Evolutionary conservation across 495 filamentous ascomycete species (phyloP).

Genomic region (Penicillium lagena): DNA sequence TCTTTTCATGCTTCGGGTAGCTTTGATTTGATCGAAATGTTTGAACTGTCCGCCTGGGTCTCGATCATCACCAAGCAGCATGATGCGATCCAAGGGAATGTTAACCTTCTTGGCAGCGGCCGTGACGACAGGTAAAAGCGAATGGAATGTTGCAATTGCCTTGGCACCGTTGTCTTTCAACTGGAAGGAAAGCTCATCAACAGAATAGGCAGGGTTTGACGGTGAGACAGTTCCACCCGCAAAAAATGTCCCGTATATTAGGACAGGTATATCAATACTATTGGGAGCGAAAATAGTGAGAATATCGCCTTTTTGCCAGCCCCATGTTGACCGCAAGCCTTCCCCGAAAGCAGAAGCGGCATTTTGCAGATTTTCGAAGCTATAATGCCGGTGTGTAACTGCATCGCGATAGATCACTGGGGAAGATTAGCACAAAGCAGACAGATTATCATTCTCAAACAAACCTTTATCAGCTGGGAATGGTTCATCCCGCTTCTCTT

Average conservation of each 20-base stretch:
- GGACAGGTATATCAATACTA: constrained; percentile 53
- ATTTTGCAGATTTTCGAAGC: constrained; percentile 51
- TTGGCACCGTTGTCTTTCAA: constrained; percentile 66
- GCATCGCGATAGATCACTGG: constrained; percentile 66
- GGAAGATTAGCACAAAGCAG: not conserved
- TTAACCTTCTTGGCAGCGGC: constrained; percentile 59
- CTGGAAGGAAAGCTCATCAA: constrained; percentile 73
- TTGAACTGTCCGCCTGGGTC: too few species aligned
- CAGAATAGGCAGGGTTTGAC: constrained; percentile 74
- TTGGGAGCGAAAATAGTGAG: constrained; percentile 61
- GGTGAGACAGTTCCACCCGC: constrained; percentile 71
- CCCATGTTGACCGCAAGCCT: constrained; percentile 45
- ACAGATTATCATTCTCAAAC: not conserved
- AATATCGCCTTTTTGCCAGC: constrained; percentile 64
- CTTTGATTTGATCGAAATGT: constrained; percentile 45
- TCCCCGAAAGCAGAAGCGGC: constrained; percentile 64
- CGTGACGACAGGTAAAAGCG: constrained; percentile 49
- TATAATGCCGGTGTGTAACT: constrained; percentile 60
- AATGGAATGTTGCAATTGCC: constrained; percentile 61
- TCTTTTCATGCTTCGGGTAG: constrained; percentile 11
- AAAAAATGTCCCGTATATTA: constrained; percentile 72
- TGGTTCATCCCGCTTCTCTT: not conserved
- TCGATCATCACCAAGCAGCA: too few species aligned
- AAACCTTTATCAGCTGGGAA: not conserved
- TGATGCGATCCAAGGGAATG: constrained; percentile 31